Evolutionary conservation across 1,284 basidiomycete genomes (phyloP).

Genomic region (Phylloboletellus chloephorus): DNA sequence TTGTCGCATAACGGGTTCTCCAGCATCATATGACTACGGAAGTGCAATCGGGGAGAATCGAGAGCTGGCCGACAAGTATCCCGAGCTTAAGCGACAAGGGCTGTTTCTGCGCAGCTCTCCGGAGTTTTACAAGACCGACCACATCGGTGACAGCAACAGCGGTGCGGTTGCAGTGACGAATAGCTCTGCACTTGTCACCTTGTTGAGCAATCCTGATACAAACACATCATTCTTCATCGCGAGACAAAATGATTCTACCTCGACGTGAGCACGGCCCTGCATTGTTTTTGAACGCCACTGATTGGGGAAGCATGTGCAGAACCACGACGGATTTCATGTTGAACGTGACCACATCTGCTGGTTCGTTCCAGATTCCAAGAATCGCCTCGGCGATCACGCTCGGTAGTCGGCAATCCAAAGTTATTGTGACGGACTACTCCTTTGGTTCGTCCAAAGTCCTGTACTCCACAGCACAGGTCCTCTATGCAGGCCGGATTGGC

Average conservation of each 20-base stretch:
- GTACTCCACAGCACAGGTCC: constrained; percentile 64
- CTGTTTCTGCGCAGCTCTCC: constrained; percentile 71
- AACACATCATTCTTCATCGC: constrained; percentile 63
- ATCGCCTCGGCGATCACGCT: constrained; percentile 50
- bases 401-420: constrained; percentile 62
- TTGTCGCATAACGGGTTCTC: constrained; percentile 10
- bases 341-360: constrained; percentile 48
- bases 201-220: constrained; percentile 64
- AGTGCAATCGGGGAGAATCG: constrained; percentile 65
- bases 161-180: constrained; percentile 47
- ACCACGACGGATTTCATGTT: constrained; percentile 49
- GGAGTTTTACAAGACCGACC: constrained; percentile 71
- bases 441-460: constrained; percentile 54
- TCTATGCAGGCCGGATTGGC: constrained; percentile 65
- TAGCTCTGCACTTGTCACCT: constrained; percentile 51
- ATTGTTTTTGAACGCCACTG: constrained; percentile 2
- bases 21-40: constrained; percentile 63
- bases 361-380: constrained; percentile 49
- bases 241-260: constrained; percentile 61
- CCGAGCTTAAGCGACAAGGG: constrained; percentile 70
- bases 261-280: constrained; percentile 45
- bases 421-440: constrained; percentile 61
- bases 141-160: constrained; percentile 57
- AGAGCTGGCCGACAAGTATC: constrained; percentile 61
- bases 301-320: constrained; percentile 31